Evolutionary conservation across 1,284 basidiomycete species (phyloP), one percentile per base, ranked within the genome.

Genomic region (Trichosporon ovoides): DNA sequence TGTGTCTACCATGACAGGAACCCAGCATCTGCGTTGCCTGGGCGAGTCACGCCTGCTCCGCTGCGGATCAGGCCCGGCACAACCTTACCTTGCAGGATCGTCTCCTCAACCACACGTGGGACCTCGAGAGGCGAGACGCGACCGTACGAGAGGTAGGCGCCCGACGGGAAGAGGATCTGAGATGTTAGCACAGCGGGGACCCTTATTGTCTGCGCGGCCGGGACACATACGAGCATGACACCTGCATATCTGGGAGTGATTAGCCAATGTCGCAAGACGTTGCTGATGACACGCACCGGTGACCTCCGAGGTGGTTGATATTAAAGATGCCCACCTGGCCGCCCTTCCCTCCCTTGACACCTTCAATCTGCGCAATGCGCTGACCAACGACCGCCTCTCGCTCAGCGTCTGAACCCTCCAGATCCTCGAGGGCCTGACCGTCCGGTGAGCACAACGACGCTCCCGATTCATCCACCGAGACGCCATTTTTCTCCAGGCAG

Each of bases 61-160:
- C 88, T 90, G 7, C 93, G 83, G 49, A 96, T 81, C 12, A 96
- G 81, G 11, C 87, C 84, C 1, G 90, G 87, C 14, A 96, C 82
- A 46, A 97, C 81, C 69, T 86, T 83, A 3, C 93, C 93, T 13
- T 84, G 81, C 57, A 91, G 81, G 57, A 97, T 85, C 9, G 93
- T 97, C 66, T 91, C 86, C 67, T 85, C 82, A 43, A 96, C 91
- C 55, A 96, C 87, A 6, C 86, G 82, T 50, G 89, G 87, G 49
- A 92, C 87, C 68, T 94, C 88, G 69, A 91, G 87, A 11, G 92
- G 86, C 37, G 87, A 87, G 2, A 95, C 91, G 34, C 94, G 86
- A n/a, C 93, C 94, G 70, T 96, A 96, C 85, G 91, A 94, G 24
- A 95, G 82, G 48, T 86, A 85, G 24, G 85, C 82, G 16, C 92